Percentiles rank a stretch among this genome's conserved stretches.
phyloP scores from a whole-genome alignment of 768 basidiomycete species.

The Suillus decipiens region DNA sequence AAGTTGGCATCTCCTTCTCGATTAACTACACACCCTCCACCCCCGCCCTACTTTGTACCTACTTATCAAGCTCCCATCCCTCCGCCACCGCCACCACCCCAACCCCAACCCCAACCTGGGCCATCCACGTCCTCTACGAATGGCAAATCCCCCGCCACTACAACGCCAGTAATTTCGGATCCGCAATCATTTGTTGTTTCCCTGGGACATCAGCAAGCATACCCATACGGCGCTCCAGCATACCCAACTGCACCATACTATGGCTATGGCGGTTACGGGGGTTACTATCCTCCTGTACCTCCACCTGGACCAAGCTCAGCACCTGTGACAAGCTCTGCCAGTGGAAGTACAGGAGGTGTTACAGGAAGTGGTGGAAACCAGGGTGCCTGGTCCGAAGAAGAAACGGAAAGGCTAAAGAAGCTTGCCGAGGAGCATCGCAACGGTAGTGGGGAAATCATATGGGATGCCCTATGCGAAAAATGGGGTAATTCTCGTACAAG shows the following conservation, averaged over 20 bases:
- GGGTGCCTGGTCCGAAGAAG: constrained; percentile 80
- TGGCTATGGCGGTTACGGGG: constrained; percentile 44
- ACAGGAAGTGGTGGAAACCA: constrained; percentile 49
- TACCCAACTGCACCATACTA: constrained; percentile 71
- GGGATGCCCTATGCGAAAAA: constrained; percentile 75
- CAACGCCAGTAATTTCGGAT: constrained; percentile 62
- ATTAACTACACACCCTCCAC: constrained; percentile 65
- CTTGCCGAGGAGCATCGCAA: constrained; percentile 68
- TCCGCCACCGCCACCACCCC: constrained; percentile 31
- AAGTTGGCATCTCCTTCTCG: constrained; percentile 77
- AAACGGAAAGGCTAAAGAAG: constrained; percentile 66
- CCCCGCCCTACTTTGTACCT: constrained; percentile 53
- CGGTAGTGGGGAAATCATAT: constrained; percentile 56
- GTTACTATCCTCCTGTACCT: constrained; percentile 34
- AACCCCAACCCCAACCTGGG: constrained; percentile 40
- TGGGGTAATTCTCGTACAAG: constrained; percentile 77
- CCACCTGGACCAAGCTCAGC: constrained; percentile 27
- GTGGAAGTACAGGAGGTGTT: constrained; percentile 19
- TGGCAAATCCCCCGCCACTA: constrained; percentile 34
- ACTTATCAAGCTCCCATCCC: constrained; percentile 33
- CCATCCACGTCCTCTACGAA: constrained; percentile 33
- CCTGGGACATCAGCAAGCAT: constrained; percentile 54
- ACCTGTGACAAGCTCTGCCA: constrained; percentile 27
- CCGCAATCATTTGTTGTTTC: constrained; percentile 74
- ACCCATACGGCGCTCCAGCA: constrained; percentile 36